A percentile compares a stretch with the other conserved stretches of the same genome.
Conservation (phyloP, 2,329 filamentous ascomycete genomes). For the Aureobasidium mangrovei region DNA sequence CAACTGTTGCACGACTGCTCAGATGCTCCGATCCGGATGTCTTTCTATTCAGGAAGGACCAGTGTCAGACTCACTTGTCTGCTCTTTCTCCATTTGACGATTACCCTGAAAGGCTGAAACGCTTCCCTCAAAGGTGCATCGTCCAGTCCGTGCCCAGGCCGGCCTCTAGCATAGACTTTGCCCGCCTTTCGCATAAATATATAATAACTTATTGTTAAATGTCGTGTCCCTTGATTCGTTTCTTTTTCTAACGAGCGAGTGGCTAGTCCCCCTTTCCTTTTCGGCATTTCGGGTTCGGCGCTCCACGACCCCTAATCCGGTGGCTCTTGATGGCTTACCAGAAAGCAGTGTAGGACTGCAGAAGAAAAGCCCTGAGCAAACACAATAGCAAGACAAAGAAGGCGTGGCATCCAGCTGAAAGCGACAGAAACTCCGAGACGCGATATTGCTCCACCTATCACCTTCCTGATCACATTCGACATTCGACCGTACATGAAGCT, state of each 20-base stretch:
- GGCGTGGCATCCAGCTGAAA: too few species aligned
- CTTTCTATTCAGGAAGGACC: neutral
- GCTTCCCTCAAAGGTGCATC: neutral
- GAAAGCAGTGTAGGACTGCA: neutral
- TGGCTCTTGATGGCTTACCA: too few species aligned
- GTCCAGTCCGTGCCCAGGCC: neutral
- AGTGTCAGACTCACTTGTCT: neutral
- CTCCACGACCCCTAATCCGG: too few species aligned
- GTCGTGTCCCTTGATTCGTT: too few species aligned
- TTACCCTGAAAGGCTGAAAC: constrained; percentile 1
- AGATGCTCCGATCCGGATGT: neutral
- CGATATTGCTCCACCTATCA: constrained; percentile 3
- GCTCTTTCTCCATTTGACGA: neutral
- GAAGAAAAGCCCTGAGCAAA: neutral
- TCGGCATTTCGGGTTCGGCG: too few species aligned
- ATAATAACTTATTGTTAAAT: neutral
- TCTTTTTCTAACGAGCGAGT: too few species aligned
- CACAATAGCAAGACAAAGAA: too few species aligned
- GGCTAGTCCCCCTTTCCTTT: too few species aligned
- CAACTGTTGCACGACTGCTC: neutral
- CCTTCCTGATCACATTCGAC: neutral
- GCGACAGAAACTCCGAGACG: too few species aligned
- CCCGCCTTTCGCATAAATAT: neutral
- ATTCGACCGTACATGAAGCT: neutral
- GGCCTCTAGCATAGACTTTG: neutral